Percentiles rank a stretch among this genome's conserved stretches.
These are phyloP conservation scores for Calonectria multiphialidica DNA, from an alignment of 2,329 filamentous ascomycete genomes.

Conservation along the genomic window DNA sequence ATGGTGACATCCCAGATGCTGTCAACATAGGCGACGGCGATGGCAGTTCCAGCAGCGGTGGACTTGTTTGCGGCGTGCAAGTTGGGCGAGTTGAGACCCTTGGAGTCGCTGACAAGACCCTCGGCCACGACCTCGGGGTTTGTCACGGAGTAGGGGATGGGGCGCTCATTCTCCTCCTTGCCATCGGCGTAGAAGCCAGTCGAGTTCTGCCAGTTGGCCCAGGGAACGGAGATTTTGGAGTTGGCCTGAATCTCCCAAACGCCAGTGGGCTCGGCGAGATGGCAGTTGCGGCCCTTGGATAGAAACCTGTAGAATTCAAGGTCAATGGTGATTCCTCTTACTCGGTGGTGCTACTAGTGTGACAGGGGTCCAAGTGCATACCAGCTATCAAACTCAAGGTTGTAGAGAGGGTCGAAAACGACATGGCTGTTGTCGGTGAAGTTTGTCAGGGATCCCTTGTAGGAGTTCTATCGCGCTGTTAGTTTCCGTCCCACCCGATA, in stretches of 20 bases:
- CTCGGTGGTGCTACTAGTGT: background rate
- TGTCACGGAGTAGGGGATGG: constrained; percentile 15
- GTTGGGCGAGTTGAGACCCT: constrained; percentile 15
- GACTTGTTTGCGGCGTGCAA: constrained; percentile 20
- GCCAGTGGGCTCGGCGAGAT: constrained; percentile 16
- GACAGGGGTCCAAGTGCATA: background rate
- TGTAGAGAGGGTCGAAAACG: constrained; percentile 13
- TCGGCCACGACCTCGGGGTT: constrained; percentile 18
- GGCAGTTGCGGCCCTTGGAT: constrained; percentile 22
- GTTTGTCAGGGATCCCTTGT: constrained; percentile 8
- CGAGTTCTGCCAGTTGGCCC: constrained; percentile 17
- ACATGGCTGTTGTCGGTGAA: constrained; percentile 1
- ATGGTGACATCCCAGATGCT: constrained; percentile 18
- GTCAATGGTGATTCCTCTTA: background rate
- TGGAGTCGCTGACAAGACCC: constrained; percentile 9
- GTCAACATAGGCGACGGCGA: constrained; percentile 14
- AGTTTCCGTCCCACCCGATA: background rate
- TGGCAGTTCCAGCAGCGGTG: constrained; percentile 15
- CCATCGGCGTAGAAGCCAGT: constrained; percentile 19
- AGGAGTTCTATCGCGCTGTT: constrained; percentile 4
- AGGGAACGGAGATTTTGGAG: constrained; percentile 11
- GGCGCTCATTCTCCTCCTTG: constrained; percentile 18
- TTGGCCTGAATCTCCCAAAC: constrained; percentile 19
- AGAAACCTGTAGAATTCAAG: constrained; percentile 1
- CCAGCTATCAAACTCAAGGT: constrained; percentile 23